Evolutionary conservation across 1,139 yeast species (phyloP), one percentile per base, ranked within the genome.

Genomic region (Yamadazyma conglobata): DNA sequence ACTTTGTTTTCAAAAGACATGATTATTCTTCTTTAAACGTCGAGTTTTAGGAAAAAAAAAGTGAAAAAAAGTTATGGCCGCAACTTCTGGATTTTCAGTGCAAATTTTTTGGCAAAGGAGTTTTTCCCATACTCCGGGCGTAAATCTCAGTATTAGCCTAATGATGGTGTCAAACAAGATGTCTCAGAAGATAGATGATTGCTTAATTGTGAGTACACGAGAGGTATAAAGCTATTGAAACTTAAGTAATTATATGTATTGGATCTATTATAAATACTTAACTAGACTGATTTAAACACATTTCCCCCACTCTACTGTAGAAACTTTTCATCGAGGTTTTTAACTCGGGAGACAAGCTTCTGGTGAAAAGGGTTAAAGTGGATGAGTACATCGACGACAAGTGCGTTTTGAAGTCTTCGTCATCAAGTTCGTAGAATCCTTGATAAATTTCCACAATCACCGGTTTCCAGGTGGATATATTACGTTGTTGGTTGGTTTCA

Each of bases 391-490:
- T 74, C 15, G 58, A 66, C 3, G 87, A 80, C 36, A 86, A 73
- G 44, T 77, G 72, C 34, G 60, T 58, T 22, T 56, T 56, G 56
- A 91, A 89, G 54, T 91, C 96, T 2, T 60, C 75, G 28, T 80
- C 84, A 44, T 83, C 85, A 43, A 91, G 71, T 48, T 79, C 86
- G 27, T 77, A 73, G 50, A 81, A 82, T 4, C 95, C 96, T 52
- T 83, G 88, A 42, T 81, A 64, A 19, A 91, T 82, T 48, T 85
- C 95, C 24, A 85, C 81, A 24, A 89, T 85, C 15, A 91, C 96
- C 0, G 97, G 97, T 48, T 84, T 74, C 93, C 96, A 84, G 3
- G 94, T 82, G 15, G 75, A 67, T 23, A 89, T 77, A 52, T 85
- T 86, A 45, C 95, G 73, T 42, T 81, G 86, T 57, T 88, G 87